Percentiles rank a stretch among this genome's conserved stretches.
These are phyloP conservation scores for Trypanosoma brucei DNA, from an alignment of 208 protist genomes.

Conservation along the genomic window DNA sequence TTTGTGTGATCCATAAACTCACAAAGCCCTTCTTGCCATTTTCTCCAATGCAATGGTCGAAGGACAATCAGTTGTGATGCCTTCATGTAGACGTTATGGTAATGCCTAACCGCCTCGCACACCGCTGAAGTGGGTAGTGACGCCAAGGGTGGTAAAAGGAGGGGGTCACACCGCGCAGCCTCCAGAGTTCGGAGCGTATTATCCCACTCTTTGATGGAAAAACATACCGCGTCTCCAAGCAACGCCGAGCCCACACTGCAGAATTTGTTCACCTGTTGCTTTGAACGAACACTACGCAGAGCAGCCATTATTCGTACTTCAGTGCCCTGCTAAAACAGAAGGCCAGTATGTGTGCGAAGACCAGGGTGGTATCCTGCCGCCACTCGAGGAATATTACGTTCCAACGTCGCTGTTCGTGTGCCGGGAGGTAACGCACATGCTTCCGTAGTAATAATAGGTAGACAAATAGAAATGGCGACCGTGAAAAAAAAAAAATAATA, in stretches of 20 bases:
- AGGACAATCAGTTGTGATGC: conserved; percentile 29
- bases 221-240: conserved; percentile 7
- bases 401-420: too few relatives aligned
- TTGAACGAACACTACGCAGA: conserved; percentile 14
- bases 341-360: too few relatives aligned
- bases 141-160: conserved; percentile 13
- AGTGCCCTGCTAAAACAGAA: too few relatives aligned
- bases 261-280: conserved; percentile 12
- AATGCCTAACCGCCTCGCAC: conserved; percentile 30
- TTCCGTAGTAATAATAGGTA: neutral
- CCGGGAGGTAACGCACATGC: too few relatives aligned
- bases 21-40: conserved; percentile 29
- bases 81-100: conserved; percentile 29
- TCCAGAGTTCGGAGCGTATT: conserved; percentile 11
- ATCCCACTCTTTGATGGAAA: conserved; percentile 9
- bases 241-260: conserved; percentile 11
- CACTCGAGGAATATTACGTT: too few relatives aligned
- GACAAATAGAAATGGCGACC: neutral
- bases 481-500: conserved; percentile 11
- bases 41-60: conserved; percentile 21
- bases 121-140: conserved; percentile 5
- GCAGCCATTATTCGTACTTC: conserved; percentile 15
- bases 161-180: conserved; percentile 1
- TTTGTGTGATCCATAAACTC: conserved; percentile 5
- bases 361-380: too few relatives aligned